These are phyloP conservation scores for Pythium oligandrum DNA, from an alignment of 352 stramenopile species.

Conservation along the genomic window DNA sequence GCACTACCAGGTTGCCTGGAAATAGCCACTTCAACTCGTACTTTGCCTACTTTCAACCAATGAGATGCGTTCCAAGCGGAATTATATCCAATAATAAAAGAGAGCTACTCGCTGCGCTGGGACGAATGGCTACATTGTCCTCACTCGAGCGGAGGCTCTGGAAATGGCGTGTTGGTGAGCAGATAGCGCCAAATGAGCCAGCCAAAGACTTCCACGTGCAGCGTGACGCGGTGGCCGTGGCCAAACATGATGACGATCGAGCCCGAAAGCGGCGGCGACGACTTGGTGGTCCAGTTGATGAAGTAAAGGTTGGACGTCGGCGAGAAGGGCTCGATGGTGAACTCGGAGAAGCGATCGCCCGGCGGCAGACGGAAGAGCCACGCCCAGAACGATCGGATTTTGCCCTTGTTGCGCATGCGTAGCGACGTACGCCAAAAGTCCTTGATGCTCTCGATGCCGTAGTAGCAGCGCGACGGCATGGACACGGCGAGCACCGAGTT, in stretches of 20 bases:
- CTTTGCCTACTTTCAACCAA: too few species aligned
- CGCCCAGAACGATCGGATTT: conserved; percentile 84
- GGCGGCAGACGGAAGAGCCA: conserved; percentile 77
- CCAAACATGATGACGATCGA: conserved; percentile 87
- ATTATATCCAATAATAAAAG: too few species aligned
- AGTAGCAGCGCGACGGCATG: conserved; percentile 84
- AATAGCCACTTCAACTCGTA: too few species aligned
- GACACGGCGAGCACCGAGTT: conserved; percentile 83
- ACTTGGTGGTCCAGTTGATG: conserved; percentile 84
- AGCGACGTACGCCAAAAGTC: conserved; percentile 83
- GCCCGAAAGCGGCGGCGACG: conserved; percentile 53
- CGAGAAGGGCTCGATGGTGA: conserved; percentile 74
- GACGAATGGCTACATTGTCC: not conserved
- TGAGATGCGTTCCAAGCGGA: too few species aligned
- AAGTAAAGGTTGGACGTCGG: conserved; percentile 73
- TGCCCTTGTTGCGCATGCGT: conserved; percentile 85
- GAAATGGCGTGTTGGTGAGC: conserved; percentile 79
- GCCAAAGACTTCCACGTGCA: conserved; percentile 82
- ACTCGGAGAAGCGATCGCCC: conserved; percentile 70
- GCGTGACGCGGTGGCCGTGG: conserved; percentile 72
- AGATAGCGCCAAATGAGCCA: conserved; percentile 86
- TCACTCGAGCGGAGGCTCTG: conserved; percentile 25
- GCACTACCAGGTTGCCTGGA: not conserved
- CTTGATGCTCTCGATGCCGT: conserved; percentile 84
- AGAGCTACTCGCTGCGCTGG: too few species aligned